These are phyloP conservation scores for Endocalyx cinctus DNA, from an alignment of 2,329 filamentous ascomycete species.

Conservation along the genomic window DNA sequence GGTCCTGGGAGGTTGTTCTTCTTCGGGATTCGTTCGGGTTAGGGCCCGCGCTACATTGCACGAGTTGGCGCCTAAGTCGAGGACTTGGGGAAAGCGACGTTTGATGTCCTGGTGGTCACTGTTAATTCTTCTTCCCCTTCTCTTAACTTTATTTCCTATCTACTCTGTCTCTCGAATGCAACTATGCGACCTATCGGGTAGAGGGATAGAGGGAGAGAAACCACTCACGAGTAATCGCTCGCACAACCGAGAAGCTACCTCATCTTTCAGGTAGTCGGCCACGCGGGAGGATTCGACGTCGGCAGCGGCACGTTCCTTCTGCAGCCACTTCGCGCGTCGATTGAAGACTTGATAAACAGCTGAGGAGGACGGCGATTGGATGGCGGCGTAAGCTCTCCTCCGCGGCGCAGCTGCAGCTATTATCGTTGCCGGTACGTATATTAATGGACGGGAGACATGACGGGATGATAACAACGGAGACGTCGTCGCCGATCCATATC, in stretches of 20 bases:
- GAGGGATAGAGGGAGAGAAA: background rate
- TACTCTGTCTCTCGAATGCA: too few relatives aligned
- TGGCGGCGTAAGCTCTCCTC: too few relatives aligned
- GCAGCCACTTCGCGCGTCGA: constrained; percentile 77
- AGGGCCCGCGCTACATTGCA: constrained; percentile 89
- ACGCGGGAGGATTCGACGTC: constrained; percentile 68
- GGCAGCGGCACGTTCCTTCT: constrained; percentile 79
- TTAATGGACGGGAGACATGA: too few relatives aligned
- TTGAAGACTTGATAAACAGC: constrained; percentile 91
- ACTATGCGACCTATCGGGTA: constrained; percentile 2
- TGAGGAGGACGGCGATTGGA: too few relatives aligned
- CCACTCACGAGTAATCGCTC: constrained; percentile 66
- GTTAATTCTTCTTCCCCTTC: too few relatives aligned
- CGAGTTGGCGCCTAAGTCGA: constrained; percentile 92
- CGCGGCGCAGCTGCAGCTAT: too few relatives aligned
- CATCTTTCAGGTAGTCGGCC: constrained; percentile 90
- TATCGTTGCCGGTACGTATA: too few relatives aligned
- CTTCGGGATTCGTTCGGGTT: constrained; percentile 62
- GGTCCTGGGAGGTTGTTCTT: constrained; percentile 45
- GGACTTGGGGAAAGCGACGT: constrained; percentile 73
- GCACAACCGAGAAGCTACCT: constrained; percentile 78
- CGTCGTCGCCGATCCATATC: too few relatives aligned
- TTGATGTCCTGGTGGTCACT: constrained; percentile 65
- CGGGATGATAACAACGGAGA: too few relatives aligned
- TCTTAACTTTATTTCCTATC: too few relatives aligned